phyloP scores from a whole-genome alignment of 164 flowering plant genomes.

The Tetrastigma voinierianum region DNA sequence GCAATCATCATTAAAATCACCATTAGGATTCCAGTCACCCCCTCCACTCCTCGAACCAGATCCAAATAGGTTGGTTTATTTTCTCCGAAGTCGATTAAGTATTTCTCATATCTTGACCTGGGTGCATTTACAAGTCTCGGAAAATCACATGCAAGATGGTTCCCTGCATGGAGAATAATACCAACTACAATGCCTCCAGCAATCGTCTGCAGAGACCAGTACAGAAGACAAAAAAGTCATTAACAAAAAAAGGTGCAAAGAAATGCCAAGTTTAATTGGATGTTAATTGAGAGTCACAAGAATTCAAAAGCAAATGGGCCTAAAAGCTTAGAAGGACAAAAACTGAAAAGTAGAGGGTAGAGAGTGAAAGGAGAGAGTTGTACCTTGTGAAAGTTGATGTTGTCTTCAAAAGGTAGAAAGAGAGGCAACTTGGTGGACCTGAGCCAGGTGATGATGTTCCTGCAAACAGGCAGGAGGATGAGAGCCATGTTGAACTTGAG shows the following conservation, averaged over 20 bases:
- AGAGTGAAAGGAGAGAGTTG: background rate
- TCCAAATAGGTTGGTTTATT: conserved; percentile 53
- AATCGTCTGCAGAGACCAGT: conserved; percentile 60
- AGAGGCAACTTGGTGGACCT: conserved; percentile 65
- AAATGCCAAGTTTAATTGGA: too few species aligned
- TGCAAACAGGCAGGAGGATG: conserved; percentile 84
- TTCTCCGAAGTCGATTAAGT: conserved; percentile 47
- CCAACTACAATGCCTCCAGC: conserved; percentile 91
- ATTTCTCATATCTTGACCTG: conserved; percentile 12
- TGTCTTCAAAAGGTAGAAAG: conserved; percentile 87
- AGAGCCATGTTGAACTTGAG: conserved; percentile 96
- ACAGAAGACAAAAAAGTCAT: too few species aligned
- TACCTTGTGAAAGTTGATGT: conserved; percentile 98
- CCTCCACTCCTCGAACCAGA: conserved; percentile 58
- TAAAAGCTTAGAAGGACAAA: conserved; percentile 15
- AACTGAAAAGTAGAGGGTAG: too few species aligned
- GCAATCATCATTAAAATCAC: conserved; percentile 73
- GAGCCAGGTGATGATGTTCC: conserved; percentile 94
- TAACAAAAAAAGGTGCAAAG: too few species aligned
- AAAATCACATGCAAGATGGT: conserved; percentile 92
- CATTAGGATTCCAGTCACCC: conserved; percentile 90
- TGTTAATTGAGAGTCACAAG: too few species aligned
- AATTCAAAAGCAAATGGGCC: background rate
- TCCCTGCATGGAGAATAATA: conserved; percentile 80
- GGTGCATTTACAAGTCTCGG: conserved; percentile 58